Evolutionary conservation across 2,329 filamentous ascomycete species (phyloP), one percentile per base, ranked within the genome.

Genomic region (Colletotrichum theobromicola): DNA sequence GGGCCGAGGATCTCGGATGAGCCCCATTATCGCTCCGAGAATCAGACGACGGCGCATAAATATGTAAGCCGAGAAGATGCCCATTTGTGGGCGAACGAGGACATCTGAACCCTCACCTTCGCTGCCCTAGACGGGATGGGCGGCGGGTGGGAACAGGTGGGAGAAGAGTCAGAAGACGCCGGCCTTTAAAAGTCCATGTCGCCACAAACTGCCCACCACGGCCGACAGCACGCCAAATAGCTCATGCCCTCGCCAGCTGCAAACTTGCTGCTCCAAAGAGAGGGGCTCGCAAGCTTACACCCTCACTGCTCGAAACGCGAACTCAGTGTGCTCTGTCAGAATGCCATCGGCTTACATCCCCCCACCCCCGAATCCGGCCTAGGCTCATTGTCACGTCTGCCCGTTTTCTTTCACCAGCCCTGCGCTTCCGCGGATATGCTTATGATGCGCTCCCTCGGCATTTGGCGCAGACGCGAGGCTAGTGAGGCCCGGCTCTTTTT

Each of bases 311-410:
- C 42, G 37, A 30, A 64, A 55, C 13, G n/a, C 15, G 58, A 21
- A 15, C 26, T 21, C 26, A 30, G 21, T 30, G 53, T 2, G n/a
- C 53, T 57, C 53, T 26, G 28, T 32, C 16, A 13, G 10, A 58
- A 35, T 24, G 42, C 42, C 57, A 42, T 6, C 32, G 26, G 70
- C 57, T 63, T 72, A 69, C 57, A 58, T 7, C 4, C 46, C 53
- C n/a, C 46, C 30, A 34, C 26, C 18, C 12, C 70, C 26, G 34
- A 35, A 72, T 57, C 42, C 42, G 60, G 65, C 32, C 30, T 58
- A 57, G 46, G n/a, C 18, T 26, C 57, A 42, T 16, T 32, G 32
- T 26, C 60, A 26, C 30, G 42, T 50, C 30, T 28, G 15, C 18
- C 24, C 34, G 8, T 21, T 42, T 13, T 18, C 35, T 21, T 30